A percentile compares a stretch with the other conserved stretches of the same genome.
These are phyloP conservation scores for Metschnikowia orientalis DNA, from an alignment of 805 yeast species.

Conservation along the genomic window DNA sequence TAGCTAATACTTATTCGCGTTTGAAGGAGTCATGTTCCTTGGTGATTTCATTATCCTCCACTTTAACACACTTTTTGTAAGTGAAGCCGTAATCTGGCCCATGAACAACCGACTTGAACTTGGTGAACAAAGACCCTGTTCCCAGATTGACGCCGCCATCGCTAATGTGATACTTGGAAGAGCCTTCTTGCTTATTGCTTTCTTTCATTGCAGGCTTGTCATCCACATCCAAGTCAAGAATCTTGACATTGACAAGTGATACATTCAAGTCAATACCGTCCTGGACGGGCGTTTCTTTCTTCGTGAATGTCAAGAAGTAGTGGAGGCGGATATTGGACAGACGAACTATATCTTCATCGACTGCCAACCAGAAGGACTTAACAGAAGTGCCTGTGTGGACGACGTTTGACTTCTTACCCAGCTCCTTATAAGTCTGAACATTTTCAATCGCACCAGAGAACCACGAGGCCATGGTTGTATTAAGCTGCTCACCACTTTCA, in stretches of 20 bases:
- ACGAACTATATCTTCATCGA: slow-evolving; percentile 18
- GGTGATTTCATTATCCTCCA: slow-evolving; percentile 29
- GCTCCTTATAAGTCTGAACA: slow-evolving; percentile 32
- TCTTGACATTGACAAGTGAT: slow-evolving; percentile 21
- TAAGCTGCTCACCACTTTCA: slow-evolving; percentile 32
- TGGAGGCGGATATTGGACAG: slow-evolving; percentile 17
- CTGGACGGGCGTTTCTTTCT: slow-evolving; percentile 15
- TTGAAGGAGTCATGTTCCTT: slow-evolving; percentile 8
- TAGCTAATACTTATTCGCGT: slow-evolving; percentile 1
- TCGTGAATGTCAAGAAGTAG: slow-evolving; percentile 28
- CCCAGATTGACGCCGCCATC: slow-evolving; percentile 48
- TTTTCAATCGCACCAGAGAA: slow-evolving; percentile 34
- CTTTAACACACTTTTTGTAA: slow-evolving; percentile 32
- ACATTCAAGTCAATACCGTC: slow-evolving; percentile 25
- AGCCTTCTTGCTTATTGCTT: slow-evolving; percentile 39
- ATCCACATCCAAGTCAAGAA: slow-evolving; percentile 17
- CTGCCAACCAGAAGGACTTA: slow-evolving; percentile 21
- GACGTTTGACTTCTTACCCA: slow-evolving; percentile 38
- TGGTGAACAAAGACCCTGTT: slow-evolving; percentile 34
- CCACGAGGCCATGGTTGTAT: slow-evolving; percentile 24
- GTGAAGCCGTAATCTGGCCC: slow-evolving; percentile 12
- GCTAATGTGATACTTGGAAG: slow-evolving; percentile 39
- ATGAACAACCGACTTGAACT: slow-evolving; percentile 21
- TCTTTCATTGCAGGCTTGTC: slow-evolving; percentile 20
- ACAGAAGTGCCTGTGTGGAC: slow-evolving; percentile 21